These are phyloP conservation scores for Aspergillus piperis DNA, from an alignment of 2,329 filamentous ascomycete species.

Conservation along the genomic window DNA sequence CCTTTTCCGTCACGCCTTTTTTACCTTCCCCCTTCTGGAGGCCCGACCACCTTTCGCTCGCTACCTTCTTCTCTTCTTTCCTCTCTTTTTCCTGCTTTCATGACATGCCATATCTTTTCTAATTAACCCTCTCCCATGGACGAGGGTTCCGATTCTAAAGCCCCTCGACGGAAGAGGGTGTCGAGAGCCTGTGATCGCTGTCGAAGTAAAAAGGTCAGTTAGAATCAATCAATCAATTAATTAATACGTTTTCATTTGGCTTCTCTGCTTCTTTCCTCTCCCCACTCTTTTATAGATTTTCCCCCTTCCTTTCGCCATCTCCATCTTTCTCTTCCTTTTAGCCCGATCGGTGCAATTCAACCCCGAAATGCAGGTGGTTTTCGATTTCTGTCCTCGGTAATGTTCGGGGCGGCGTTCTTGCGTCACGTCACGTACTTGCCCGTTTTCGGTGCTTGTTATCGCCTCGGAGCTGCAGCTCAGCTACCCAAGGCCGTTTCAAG, in stretches of 20 bases:
- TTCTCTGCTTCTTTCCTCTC: background rate
- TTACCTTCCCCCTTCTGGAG: background rate
- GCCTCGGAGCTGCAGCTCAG: conserved; percentile 2
- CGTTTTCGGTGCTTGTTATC: background rate
- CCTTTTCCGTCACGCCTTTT: background rate
- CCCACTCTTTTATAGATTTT: background rate
- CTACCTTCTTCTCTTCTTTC: conserved; percentile 5
- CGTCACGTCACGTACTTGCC: background rate
- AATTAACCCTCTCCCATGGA: conserved; percentile 38
- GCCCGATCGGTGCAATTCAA: conserved; percentile 2
- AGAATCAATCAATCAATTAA: too few species aligned
- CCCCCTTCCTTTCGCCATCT: background rate
- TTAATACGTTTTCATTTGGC: conserved; percentile 4
- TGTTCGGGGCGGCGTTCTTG: background rate
- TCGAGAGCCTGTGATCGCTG: conserved; percentile 50
- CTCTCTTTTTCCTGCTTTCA: conserved; percentile 14
- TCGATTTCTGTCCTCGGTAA: background rate
- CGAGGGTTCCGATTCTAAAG: conserved; percentile 41
- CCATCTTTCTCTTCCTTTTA: background rate
- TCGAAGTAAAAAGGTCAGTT: conserved; percentile 45
- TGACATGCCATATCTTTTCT: conserved; percentile 27
- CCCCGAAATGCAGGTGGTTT: background rate
- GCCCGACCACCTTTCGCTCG: conserved; percentile 8
- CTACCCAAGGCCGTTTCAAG: background rate
- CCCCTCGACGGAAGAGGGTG: conserved; percentile 47